phyloP scores from a whole-genome alignment of 805 yeast species.

The Candida piceae region DNA sequence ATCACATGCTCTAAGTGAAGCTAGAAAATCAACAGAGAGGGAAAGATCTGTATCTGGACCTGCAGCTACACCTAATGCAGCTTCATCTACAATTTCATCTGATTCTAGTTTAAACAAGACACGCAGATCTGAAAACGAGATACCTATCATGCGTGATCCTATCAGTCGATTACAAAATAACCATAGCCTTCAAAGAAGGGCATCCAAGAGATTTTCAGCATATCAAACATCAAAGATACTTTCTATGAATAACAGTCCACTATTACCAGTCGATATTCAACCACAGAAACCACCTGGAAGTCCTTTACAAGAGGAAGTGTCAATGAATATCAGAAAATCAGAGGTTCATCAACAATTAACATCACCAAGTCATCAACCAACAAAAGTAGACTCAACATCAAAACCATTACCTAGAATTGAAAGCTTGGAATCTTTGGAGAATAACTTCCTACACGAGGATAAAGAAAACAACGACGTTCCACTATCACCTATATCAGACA shows the following conservation, averaged over 20 bases:
- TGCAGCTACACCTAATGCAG: constrained; percentile 8
- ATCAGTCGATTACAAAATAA: constrained; percentile 75
- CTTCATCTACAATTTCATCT: too few species aligned
- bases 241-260: constrained; percentile 19
- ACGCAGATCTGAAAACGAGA: constrained; percentile 12
- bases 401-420: constrained; percentile 1
- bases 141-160: constrained; percentile 40
- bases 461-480: too few species aligned
- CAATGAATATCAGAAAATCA: constrained; percentile 21
- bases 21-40: constrained; percentile 9
- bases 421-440: background rate
- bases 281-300: constrained; percentile 16
- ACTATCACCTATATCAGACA: too few species aligned
- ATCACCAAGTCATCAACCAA: constrained; percentile 5
- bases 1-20: constrained; percentile 14
- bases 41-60: constrained; percentile 27
- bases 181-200: constrained; percentile 81
- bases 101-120: too few species aligned
- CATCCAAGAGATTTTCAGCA: constrained; percentile 90
- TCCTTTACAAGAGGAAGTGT: constrained; percentile 22
- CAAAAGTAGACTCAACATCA: background rate
- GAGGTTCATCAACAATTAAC: constrained; percentile 21
- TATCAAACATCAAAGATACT: constrained; percentile 50
- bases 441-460: too few species aligned
- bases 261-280: constrained; percentile 5